Conservation (phyloP, 495 filamentous ascomycete genomes). For the Lindgomyces ingoldianus region DNA sequence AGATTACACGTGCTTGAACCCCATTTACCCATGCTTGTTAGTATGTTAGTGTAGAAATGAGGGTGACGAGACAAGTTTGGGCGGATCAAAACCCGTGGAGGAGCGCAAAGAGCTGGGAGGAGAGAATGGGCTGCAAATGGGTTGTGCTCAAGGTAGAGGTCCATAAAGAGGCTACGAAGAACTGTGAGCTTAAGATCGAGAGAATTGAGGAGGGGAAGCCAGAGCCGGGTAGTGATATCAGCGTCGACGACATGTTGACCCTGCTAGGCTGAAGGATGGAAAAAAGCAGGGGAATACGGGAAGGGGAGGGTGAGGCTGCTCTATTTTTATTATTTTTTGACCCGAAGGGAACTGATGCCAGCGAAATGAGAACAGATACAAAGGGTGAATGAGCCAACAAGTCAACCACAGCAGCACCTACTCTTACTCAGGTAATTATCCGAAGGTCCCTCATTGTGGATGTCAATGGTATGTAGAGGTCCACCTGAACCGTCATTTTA, state of each 20-base stretch:
- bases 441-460: no score
- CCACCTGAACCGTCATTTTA: no score
- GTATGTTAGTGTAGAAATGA: constrained; percentile 2
- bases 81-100: neutral
- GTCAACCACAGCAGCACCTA: no score
- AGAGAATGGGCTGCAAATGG: neutral
- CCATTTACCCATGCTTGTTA: neutral
- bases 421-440: no score
- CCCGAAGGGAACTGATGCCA: neutral
- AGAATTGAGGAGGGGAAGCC: neutral
- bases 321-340: neutral
- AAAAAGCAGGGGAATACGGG: neutral
- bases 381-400: no score
- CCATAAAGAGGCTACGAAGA: neutral
- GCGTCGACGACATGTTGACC: constrained; percentile 8
- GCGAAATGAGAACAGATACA: no score
- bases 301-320: neutral
- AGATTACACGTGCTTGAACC: neutral
- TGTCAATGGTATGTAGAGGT: no score
- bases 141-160: constrained; percentile 3
- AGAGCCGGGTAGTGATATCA: neutral
- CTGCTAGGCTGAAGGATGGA: neutral
- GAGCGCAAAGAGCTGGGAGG: neutral
- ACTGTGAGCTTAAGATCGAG: neutral
- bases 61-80: neutral